Evolutionary conservation across 306 rosid species (phyloP).

Genomic region (Cucumis sativus): Cucumber_9930_V3 NC_026656.2:22745501-22746000

Average conservation of each 20-base stretch:
- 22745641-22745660: slow-evolving; percentile 64
- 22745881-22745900: slow-evolving; percentile 54
- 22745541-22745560: slow-evolving; percentile 32
- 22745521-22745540: slow-evolving; percentile 50
- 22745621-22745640: slow-evolving; percentile 26
- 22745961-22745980: background rate
- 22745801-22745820: background rate
- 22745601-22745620: slow-evolving; percentile 3
- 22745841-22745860: slow-evolving; percentile 81
- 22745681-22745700: slow-evolving; percentile 52
- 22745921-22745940: background rate
- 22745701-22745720: slow-evolving; percentile 73
- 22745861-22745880: slow-evolving; percentile 71
- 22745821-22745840: slow-evolving; percentile 37
- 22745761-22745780: too few relatives aligned
- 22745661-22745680: slow-evolving; percentile 66
- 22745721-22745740: slow-evolving; percentile 70
- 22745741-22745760: slow-evolving; percentile 20
- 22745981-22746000: too few relatives aligned
- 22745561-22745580: background rate
- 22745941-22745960: background rate
- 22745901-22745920: slow-evolving; percentile 31
- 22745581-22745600: slow-evolving; percentile 9
- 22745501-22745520: slow-evolving; percentile 55
- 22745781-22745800: too few relatives aligned